Percentiles rank a stretch among this genome's conserved stretches.
Conservation (phyloP, 768 basidiomycete genomes). For the Suillus subluteus region DNA sequence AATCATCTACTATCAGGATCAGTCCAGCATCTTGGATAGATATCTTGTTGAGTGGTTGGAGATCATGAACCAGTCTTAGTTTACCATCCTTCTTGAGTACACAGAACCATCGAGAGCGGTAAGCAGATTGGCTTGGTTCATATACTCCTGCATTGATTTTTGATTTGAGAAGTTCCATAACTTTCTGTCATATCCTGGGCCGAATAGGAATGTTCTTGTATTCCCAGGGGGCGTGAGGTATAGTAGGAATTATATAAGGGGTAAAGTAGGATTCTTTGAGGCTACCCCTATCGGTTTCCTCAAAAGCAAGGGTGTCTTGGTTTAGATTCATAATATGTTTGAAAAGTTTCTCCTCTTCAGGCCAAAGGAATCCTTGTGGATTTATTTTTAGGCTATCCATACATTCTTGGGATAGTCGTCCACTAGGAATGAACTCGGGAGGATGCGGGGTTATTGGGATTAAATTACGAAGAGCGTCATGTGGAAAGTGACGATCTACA, state of each 20-base stretch:
- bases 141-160: constrained; percentile 46
- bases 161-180: constrained; percentile 9
- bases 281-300: constrained; percentile 29
- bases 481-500: neutral
- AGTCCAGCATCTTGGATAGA: too few species aligned
- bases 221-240: constrained; percentile 39
- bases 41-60: too few species aligned
- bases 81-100: too few species aligned
- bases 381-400: neutral
- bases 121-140: constrained; percentile 41
- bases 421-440: neutral
- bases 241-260: constrained; percentile 34
- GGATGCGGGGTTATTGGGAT: neutral
- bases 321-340: constrained; percentile 33
- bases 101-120: constrained; percentile 38
- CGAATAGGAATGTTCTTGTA: constrained; percentile 34
- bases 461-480: neutral
- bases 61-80: too few species aligned
- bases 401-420: neutral
- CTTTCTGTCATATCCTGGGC: constrained; percentile 27
- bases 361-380: neutral
- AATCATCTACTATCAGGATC: constrained; percentile 14
- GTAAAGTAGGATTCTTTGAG: constrained; percentile 33
- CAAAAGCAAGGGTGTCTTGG: constrained; percentile 41
- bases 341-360: constrained; percentile 6